Evolutionary conservation across 495 filamentous ascomycete genomes (phyloP).

Genomic region (Clavariopsis aquatica): DNA sequence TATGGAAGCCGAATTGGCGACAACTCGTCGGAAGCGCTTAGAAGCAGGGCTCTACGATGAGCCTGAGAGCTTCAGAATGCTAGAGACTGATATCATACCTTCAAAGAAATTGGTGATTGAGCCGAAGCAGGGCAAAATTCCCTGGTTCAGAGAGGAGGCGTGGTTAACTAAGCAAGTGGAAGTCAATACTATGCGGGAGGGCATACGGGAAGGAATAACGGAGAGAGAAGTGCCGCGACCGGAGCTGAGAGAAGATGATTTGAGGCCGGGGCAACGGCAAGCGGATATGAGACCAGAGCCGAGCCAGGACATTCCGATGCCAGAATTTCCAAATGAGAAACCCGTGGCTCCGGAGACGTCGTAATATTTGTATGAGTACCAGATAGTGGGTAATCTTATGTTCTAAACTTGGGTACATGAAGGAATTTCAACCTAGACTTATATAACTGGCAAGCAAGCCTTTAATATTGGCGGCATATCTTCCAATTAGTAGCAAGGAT

Average conservation of each 20-base stretch:
- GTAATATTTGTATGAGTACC: too few species aligned
- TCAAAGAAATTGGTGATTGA: slow-evolving; percentile 22
- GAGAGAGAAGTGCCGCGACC: background rate
- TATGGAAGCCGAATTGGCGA: slow-evolving; percentile 58
- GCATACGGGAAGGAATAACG: background rate
- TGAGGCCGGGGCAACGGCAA: background rate
- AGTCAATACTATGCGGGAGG: background rate
- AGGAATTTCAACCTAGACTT: background rate
- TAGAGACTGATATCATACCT: slow-evolving; percentile 37
- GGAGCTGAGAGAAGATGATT: background rate
- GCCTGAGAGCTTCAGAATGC: slow-evolving; percentile 33
- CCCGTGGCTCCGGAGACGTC: background rate
- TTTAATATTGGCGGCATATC: background rate
- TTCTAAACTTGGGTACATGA: too few species aligned
- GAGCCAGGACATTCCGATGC: background rate
- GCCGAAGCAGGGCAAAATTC: slow-evolving; percentile 16
- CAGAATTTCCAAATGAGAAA: background rate
- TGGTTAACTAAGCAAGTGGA: background rate
- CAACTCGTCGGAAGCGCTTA: slow-evolving; percentile 18
- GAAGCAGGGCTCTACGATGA: slow-evolving; percentile 46
- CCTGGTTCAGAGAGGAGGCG: slow-evolving; percentile 39
- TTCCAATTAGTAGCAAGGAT: background rate
- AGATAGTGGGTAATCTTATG: too few species aligned
- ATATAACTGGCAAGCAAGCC: background rate
- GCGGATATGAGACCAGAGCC: background rate